Evolutionary conservation across 2,329 filamentous ascomycete genomes (phyloP), one percentile per base, ranked within the genome.

Genomic region (Cordyceps farinosa): DNA sequence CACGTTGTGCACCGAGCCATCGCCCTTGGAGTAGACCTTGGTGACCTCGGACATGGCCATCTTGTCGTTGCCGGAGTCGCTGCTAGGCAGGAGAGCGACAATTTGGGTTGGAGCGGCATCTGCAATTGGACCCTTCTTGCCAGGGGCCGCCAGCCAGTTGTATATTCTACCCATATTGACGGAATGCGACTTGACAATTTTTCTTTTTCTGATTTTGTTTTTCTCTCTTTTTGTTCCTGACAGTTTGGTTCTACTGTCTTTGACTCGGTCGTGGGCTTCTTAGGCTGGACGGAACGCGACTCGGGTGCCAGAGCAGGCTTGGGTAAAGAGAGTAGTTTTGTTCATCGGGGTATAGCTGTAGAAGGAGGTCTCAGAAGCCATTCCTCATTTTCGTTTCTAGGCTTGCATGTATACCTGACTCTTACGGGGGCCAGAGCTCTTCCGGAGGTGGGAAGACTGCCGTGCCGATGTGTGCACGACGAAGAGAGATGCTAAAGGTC

Each of bases 381-480:
- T 1, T 1, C 1, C 8, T 29, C 15, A 48, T 38, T 7, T 9
- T 1, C 13, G 1, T 38, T 3, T 36, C 22, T 29, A 42, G 11
- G 11, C 44, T 32, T 45, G 55, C 29, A 55, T 62, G 34, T 53
- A 38, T 57, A 65, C 63, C 27, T 60, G 32, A 27, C 54, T 62
- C 34, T 51, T 62, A 66, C 11, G 64, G 64, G 2, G 64, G 64
- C 64, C 64, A 66, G 53, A 64, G 53, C 44, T 66, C 64, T 58
- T 66, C 64, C 34, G 38, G 42, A 40, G 62, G 58, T 51, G 61
- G 52, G 50, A 66, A 64, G 34, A 55, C 34, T 40, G 58, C 48
- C 27, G 58, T 52, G 54, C 53, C 54, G n/a, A 51, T 42, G 29
- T 62, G 58, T 51, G 48, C 29, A 60, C 42, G 58, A 42, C 53